A percentile compares a stretch with the other conserved stretches of the same genome.
Evolutionary conservation across 208 protist species (phyloP).

Genomic region (Trypanosoma conorhini): DNA sequence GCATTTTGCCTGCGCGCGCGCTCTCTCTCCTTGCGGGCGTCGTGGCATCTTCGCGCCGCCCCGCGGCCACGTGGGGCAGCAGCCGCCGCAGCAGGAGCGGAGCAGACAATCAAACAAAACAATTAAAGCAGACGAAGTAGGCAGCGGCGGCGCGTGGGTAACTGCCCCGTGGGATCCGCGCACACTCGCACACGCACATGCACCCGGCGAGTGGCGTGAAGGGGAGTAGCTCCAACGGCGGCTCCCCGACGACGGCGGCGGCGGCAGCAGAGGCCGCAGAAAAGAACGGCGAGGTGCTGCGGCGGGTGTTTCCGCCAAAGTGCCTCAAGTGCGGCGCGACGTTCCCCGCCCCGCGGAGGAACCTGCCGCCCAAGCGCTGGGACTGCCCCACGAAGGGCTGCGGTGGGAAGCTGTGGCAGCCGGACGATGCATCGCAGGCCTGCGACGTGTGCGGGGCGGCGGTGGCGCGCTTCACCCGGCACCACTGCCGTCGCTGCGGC

Average conservation of each 20-base stretch:
- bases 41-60: too few relatives aligned
- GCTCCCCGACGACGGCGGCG: not conserved
- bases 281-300: not conserved
- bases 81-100: too few relatives aligned
- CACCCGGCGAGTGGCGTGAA: not conserved
- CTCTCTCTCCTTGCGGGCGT: too few relatives aligned
- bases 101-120: too few relatives aligned
- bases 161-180: not conserved
- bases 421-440: conserved; percentile 15
- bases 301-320: conserved; percentile 17
- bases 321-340: conserved; percentile 7
- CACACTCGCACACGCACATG: not conserved
- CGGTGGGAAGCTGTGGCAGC: conserved; percentile 25
- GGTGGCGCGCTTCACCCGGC: conserved; percentile 20
- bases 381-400: conserved; percentile 17
- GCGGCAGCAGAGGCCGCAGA: not conserved
- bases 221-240: not conserved
- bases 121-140: too few relatives aligned
- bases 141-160: not conserved
- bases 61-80: not conserved
- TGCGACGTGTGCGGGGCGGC: conserved; percentile 16
- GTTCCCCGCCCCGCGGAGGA: conserved; percentile 8
- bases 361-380: conserved; percentile 17
- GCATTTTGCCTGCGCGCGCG: too few relatives aligned
- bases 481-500: conserved; percentile 33